Percentiles rank a stretch among this genome's conserved stretches.
Conservation (phyloP, 495 filamentous ascomycete genomes). For the Penicilliopsis zonata region DNA sequence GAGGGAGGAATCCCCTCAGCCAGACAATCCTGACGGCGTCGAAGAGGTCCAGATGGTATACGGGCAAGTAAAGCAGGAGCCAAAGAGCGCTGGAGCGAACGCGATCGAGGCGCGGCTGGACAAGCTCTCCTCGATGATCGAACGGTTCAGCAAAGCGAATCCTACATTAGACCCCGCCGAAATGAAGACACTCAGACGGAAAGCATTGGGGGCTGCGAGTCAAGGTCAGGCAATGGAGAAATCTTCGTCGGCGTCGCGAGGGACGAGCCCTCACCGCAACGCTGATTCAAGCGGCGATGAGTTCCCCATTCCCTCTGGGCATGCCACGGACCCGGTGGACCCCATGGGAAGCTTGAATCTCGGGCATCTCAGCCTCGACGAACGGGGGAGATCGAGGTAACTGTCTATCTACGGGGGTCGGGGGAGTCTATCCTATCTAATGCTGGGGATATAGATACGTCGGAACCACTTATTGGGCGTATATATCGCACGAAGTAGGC, state of each 20-base stretch:
- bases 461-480: constrained; percentile 40
- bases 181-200: too few relatives aligned
- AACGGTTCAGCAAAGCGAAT: constrained; percentile 22
- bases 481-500: constrained; percentile 36
- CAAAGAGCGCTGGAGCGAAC: constrained; percentile 17
- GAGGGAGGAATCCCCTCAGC: constrained; percentile 14
- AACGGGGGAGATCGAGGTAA: constrained; percentile 33
- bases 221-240: constrained; percentile 6
- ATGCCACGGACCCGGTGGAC: constrained; percentile 32
- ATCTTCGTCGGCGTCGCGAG: constrained; percentile 9
- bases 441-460: constrained; percentile 29
- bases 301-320: constrained; percentile 33
- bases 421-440: too few relatives aligned
- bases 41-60: constrained; percentile 28
- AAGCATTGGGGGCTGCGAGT: constrained; percentile 12
- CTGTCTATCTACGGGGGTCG: constrained; percentile 1
- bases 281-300: constrained; percentile 30
- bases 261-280: constrained; percentile 23
- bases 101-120: constrained; percentile 32
- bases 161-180: constrained; percentile 16
- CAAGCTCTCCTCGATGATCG: constrained; percentile 35
- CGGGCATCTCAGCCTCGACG: constrained; percentile 35
- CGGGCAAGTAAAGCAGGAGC: constrained; percentile 18
- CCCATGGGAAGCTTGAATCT: constrained; percentile 33
- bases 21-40: constrained; percentile 29